Evolutionary conservation across 1,284 basidiomycete genomes (phyloP).

Genomic region (Lentinus polychrous): DNA sequence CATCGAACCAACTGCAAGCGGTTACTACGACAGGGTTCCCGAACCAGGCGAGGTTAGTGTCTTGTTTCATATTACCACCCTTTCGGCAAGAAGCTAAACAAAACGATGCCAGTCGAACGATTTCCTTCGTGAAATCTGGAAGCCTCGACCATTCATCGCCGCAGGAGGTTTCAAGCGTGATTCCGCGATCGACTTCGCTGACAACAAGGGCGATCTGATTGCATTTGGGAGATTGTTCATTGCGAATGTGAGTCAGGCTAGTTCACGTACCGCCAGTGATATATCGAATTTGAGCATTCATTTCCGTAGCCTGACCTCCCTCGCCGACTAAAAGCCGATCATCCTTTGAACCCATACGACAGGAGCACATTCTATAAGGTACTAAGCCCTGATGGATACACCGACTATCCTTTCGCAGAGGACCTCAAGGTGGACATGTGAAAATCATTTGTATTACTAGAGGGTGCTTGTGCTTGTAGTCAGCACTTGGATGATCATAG

Average conservation of each 20-base stretch:
- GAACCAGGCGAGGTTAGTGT: slow-evolving; percentile 1
- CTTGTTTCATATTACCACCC: slow-evolving; percentile 4
- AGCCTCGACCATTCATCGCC: slow-evolving; percentile 22
- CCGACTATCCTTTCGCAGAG: slow-evolving; percentile 30
- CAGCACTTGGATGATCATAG: no score
- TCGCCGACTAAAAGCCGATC: slow-evolving; percentile 29
- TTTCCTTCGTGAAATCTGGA: slow-evolving; percentile 24
- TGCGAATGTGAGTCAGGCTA: slow-evolving; percentile 24
- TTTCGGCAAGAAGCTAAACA: neutral
- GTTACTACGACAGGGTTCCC: slow-evolving; percentile 8
- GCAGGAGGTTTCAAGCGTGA: slow-evolving; percentile 27
- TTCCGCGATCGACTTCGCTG: slow-evolving; percentile 17
- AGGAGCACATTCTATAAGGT: slow-evolving; percentile 29
- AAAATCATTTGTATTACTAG: no score
- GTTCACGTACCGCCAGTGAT: neutral
- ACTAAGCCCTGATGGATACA: slow-evolving; percentile 28
- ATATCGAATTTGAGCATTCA: no score
- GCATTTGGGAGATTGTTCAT: slow-evolving; percentile 43
- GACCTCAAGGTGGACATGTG: neutral
- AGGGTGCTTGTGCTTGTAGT: no score
- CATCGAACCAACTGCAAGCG: slow-evolving; percentile 28
- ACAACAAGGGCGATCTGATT: slow-evolving; percentile 29
- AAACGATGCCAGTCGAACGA: slow-evolving; percentile 19
- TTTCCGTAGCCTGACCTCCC: slow-evolving; percentile 41
- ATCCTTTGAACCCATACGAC: slow-evolving; percentile 27